These are phyloP conservation scores for Penicillium sp. DNA, from an alignment of 2,329 filamentous ascomycete genomes.

Conservation along the genomic window DNA sequence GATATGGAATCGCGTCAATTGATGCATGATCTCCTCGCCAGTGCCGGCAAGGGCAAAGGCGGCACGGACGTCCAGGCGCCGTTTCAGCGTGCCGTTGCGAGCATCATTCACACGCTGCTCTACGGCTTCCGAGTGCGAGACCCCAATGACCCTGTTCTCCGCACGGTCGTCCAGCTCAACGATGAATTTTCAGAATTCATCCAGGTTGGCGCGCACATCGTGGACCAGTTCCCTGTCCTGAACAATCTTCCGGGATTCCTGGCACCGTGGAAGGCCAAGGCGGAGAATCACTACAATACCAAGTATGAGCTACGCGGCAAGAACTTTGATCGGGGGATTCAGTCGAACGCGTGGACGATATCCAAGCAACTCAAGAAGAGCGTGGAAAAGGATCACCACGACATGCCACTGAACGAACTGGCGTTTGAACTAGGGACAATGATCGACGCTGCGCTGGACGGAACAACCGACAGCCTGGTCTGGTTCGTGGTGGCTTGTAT, in stretches of 20 bases:
- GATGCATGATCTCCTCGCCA: slow-evolving; percentile 7
- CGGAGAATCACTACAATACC: slow-evolving; percentile 10
- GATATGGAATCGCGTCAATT: slow-evolving; percentile 12
- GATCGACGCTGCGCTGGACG: slow-evolving; percentile 46
- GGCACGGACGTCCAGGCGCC: slow-evolving; percentile 6
- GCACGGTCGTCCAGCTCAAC: slow-evolving; percentile 32
- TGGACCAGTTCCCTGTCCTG: slow-evolving; percentile 42
- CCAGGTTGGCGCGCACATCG: slow-evolving; percentile 41
- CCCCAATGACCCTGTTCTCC: slow-evolving; percentile 6
- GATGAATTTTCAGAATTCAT: slow-evolving; percentile 42
- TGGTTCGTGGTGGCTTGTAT: slow-evolving; percentile 13
- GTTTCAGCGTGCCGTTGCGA: slow-evolving; percentile 9
- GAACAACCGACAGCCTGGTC: slow-evolving; percentile 25
- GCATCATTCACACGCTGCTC: slow-evolving; percentile 10
- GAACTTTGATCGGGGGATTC: slow-evolving; percentile 5
- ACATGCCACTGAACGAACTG: slow-evolving; percentile 40
- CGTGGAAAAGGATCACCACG: slow-evolving; percentile 34
- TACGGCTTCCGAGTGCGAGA: slow-evolving; percentile 18
- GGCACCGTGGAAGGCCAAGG: slow-evolving; percentile 42
- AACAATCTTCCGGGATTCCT: slow-evolving; percentile 41
- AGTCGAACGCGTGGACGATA: neutral
- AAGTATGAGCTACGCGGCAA: slow-evolving; percentile 15
- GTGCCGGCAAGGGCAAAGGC: neutral
- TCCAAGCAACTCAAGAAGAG: neutral
- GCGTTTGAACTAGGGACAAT: slow-evolving; percentile 42